Evolutionary conservation across 306 rosid species (phyloP), one percentile per base, ranked within the genome.

Genomic region (Vigna angularis): DNA sequence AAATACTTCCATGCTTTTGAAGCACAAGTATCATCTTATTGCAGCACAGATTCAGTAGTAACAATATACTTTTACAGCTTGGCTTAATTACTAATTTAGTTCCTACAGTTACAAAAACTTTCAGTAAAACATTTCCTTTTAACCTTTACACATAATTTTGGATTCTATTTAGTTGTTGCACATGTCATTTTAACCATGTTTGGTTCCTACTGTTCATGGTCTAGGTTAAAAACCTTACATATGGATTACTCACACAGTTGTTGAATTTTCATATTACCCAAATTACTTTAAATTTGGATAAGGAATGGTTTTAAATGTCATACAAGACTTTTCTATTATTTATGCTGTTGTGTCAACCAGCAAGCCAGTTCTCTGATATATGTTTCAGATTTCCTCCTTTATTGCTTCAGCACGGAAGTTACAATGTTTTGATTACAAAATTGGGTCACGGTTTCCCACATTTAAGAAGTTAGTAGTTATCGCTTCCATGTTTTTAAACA

Each of bases 311-410:
- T 58, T 10, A 74, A 45, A 59, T 17, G 38, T 26, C 9, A 32
- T 20, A 40, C 26, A 72, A 40, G 14, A 28, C 30, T 42, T 73
- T 26, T 73, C 53, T 64, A 42, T 59, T 15, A 34, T 51, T 64
- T 76, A 53, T 2, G 4, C 26, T 20, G 9, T 4, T 50, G 51
- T 50, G 51, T 63, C 61, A 58, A 59, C 68, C 68, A 30, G 30
- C 9, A 15, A 45, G 58, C 26, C 44, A 22, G 28, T 40, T 26
- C 6, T 73, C 34, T 52, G 2, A 4, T 28, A 38, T 58, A 20
- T 16, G 18, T 74, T 74, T 58, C 65, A 11, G 18, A 44, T 74
- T 22, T 44, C 70, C 58, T 26, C 63, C 72, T 50, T 7, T 51
- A 18, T 24, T 10, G 7, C 24, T 49, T 18, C 22, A 2, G 55